phyloP scores from a whole-genome alignment of 495 filamentous ascomycete species.

The Copromyces sp. region DNA sequence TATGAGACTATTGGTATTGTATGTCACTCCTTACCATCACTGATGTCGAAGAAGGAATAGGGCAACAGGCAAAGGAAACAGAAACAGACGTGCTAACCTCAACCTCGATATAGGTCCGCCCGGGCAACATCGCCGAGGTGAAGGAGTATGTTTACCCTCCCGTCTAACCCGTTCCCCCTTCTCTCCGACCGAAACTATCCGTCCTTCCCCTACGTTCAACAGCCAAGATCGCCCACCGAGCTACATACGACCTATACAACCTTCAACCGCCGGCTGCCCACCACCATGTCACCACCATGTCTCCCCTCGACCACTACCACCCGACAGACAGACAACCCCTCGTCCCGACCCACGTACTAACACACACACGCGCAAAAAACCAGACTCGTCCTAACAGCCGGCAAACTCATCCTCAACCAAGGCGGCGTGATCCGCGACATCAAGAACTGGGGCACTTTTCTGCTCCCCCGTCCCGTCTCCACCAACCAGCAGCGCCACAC shows the following conservation, averaged over 20 bases:
- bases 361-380: neutral
- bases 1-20: slow-evolving; percentile 97
- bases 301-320: neutral
- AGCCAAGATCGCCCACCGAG: too few relatives aligned
- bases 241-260: too few relatives aligned
- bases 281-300: neutral
- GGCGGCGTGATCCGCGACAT: slow-evolving; percentile 87
- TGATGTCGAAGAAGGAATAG: neutral
- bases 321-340: too few relatives aligned
- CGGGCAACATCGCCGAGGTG: slow-evolving; percentile 76
- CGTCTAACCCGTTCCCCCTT: neutral
- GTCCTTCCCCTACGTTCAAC: too few relatives aligned
- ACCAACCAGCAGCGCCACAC: slow-evolving; percentile 72
- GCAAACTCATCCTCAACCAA: slow-evolving; percentile 67
- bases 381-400: slow-evolving; percentile 82
- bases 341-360: neutral
- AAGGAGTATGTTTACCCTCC: slow-evolving; percentile 62
- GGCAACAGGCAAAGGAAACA: neutral
- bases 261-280: neutral
- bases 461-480: slow-evolving; percentile 62
- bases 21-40: slow-evolving; percentile 23
- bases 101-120: slow-evolving; percentile 58
- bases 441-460: slow-evolving; percentile 88
- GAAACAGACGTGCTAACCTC: slow-evolving; percentile 8
- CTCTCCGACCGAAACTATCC: too few relatives aligned